phyloP scores from a whole-genome alignment of 371 early-diverging fungal species.

The Zancudomyces culisetae region DNA sequence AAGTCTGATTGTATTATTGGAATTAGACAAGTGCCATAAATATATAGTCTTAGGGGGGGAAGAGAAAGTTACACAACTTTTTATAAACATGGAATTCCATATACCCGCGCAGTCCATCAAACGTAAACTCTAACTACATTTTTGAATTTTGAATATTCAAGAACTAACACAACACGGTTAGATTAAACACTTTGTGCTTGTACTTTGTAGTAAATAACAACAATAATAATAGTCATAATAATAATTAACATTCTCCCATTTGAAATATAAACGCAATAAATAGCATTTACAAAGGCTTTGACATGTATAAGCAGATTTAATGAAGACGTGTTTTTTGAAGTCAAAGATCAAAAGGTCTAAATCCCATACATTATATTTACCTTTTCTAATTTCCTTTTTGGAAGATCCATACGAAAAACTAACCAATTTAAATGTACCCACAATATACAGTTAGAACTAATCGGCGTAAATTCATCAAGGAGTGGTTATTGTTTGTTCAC shows the following conservation, averaged over 20 bases:
- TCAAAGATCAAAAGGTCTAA: slow-evolving; percentile 6
- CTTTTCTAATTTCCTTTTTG: too few relatives aligned
- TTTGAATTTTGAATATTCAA: background rate
- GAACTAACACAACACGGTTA: background rate
- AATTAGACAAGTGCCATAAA: too few relatives aligned
- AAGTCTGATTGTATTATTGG: too few relatives aligned
- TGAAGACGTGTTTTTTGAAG: slow-evolving; percentile 30
- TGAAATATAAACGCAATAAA: too few relatives aligned
- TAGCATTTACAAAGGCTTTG: slow-evolving; percentile 25
- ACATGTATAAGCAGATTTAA: slow-evolving; percentile 29
- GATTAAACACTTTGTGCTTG: background rate
- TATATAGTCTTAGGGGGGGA: too few relatives aligned
- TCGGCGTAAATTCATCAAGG: slow-evolving; percentile 31
- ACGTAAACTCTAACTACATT: background rate
- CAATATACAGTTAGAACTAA: slow-evolving; percentile 22
- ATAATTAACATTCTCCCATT: too few relatives aligned
- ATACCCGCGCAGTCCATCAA: slow-evolving; percentile 1
- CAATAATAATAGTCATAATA: too few relatives aligned
- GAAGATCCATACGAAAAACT: too few relatives aligned
- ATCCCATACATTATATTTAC: too few relatives aligned
- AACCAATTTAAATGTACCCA: too few relatives aligned
- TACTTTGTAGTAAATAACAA: too few relatives aligned
- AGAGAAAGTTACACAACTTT: too few relatives aligned
- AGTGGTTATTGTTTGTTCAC: slow-evolving; percentile 29
- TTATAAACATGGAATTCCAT: slow-evolving; percentile 2